These are phyloP conservation scores for Clavariopsis aquatica DNA, from an alignment of 495 filamentous ascomycete genomes.

Conservation along the genomic window DNA sequence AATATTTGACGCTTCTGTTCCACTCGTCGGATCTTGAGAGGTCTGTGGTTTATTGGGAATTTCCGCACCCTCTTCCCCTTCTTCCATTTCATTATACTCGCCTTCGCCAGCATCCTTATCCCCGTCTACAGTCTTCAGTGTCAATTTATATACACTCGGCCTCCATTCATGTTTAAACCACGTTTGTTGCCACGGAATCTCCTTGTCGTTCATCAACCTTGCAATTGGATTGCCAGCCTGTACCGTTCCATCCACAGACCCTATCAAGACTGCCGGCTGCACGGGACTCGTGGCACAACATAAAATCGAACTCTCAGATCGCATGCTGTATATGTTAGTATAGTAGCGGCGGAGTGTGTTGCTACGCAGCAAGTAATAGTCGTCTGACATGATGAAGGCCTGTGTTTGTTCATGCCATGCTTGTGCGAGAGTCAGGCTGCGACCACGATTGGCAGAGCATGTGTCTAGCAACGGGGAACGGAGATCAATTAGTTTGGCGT, in stretches of 20 bases:
- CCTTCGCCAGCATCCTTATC: background rate
- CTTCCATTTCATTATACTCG: too few species aligned
- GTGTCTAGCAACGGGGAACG: slow-evolving; percentile 53
- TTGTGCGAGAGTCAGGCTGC: slow-evolving; percentile 52
- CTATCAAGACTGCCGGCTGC: slow-evolving; percentile 59
- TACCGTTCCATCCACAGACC: slow-evolving; percentile 59
- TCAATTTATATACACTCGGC: slow-evolving; percentile 37
- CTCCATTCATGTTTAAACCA: slow-evolving; percentile 68
- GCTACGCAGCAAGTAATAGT: slow-evolving; percentile 57
- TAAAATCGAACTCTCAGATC: slow-evolving; percentile 46
- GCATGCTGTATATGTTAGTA: slow-evolving; percentile 47
- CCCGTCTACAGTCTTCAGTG: slow-evolving; percentile 14
- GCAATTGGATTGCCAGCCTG: slow-evolving; percentile 59
- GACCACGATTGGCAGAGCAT: slow-evolving; percentile 53
- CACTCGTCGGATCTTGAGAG: too few species aligned
- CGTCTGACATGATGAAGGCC: slow-evolving; percentile 57
- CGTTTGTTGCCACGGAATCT: slow-evolving; percentile 57
- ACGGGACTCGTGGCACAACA: slow-evolving; percentile 49
- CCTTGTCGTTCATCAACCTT: slow-evolving; percentile 55
- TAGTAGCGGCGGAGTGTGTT: slow-evolving; percentile 60
- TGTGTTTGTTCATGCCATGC: slow-evolving; percentile 61
- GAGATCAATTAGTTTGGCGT: slow-evolving; percentile 59
- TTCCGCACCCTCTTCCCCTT: background rate
- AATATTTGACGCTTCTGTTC: too few species aligned
- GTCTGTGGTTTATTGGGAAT: background rate